A percentile compares a stretch with the other conserved stretches of the same genome.
Evolutionary conservation across 2,329 filamentous ascomycete species (phyloP).

Genomic region (Cladosporium halotolerans): DNA sequence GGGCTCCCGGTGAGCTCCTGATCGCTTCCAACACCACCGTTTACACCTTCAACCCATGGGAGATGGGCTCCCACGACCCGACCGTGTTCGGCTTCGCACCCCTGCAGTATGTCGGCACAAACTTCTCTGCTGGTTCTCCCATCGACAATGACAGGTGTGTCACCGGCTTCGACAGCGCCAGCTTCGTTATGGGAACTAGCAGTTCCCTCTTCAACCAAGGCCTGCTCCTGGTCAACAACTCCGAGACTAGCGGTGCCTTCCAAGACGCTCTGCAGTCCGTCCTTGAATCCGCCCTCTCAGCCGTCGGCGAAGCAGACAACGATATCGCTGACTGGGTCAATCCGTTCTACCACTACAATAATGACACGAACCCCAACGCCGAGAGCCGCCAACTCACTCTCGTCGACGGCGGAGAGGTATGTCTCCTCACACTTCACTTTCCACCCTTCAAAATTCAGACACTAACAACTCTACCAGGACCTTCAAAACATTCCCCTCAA

Average conservation of each 20-base stretch:
- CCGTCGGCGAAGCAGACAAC: constrained; percentile 53
- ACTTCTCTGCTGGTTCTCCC: constrained; percentile 59
- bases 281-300: constrained; percentile 47
- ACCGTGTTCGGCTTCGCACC: constrained; percentile 66
- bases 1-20: constrained; percentile 54
- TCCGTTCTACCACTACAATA: constrained; percentile 64
- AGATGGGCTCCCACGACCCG: constrained; percentile 71
- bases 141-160: constrained; percentile 56
- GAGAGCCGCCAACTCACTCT: constrained; percentile 54
- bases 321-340: constrained; percentile 77
- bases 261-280: constrained; percentile 44
- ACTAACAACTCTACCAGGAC: constrained; percentile 37
- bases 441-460: too few relatives aligned
- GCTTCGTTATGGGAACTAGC: constrained; percentile 80
- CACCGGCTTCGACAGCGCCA: constrained; percentile 73
- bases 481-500: constrained; percentile 73
- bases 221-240: constrained; percentile 57
- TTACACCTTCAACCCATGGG: constrained; percentile 72
- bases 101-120: constrained; percentile 64
- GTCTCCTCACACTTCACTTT: too few relatives aligned
- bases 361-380: constrained; percentile 53
- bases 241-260: constrained; percentile 35
- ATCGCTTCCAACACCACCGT: constrained; percentile 68
- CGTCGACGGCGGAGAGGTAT: constrained; percentile 64
- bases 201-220: constrained; percentile 79